Evolutionary conservation across 345 rosid species (phyloP).

Genomic region (Draba incana): DNA sequence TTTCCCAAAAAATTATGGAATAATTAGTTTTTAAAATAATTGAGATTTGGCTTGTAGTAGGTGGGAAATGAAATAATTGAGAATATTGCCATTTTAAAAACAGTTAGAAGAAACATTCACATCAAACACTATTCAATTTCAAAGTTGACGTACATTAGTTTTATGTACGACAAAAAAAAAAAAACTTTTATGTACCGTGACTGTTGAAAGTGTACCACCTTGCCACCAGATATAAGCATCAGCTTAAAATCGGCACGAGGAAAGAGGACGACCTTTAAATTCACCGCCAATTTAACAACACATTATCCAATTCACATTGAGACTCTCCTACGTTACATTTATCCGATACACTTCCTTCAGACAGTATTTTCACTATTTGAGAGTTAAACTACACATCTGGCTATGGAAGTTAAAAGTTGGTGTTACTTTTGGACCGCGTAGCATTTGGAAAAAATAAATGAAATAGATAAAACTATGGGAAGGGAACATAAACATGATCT

Average conservation of each 20-base stretch:
- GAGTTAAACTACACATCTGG: neutral
- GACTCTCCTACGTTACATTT: neutral
- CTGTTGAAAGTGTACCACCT: neutral
- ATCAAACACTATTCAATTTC: neutral
- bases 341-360: neutral
- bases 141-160: neutral
- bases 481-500: neutral
- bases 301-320: neutral
- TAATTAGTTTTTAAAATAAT: constrained; percentile 20
- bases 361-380: neutral
- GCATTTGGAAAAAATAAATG: neutral
- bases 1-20: neutral
- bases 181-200: too few relatives aligned
- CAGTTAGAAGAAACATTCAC: neutral
- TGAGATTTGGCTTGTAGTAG: constrained; percentile 21
- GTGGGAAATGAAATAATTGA: constrained; percentile 25
- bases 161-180: too few relatives aligned
- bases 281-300: neutral
- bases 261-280: constrained; percentile 2
- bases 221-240: constrained; percentile 18
- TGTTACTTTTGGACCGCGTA: neutral
- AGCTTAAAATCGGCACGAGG: neutral
- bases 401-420: neutral
- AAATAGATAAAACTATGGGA: neutral
- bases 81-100: neutral